Evolutionary conservation across 2,329 filamentous ascomycete genomes (phyloP).

Genomic region (Talaromyces pinophilus): DNA sequence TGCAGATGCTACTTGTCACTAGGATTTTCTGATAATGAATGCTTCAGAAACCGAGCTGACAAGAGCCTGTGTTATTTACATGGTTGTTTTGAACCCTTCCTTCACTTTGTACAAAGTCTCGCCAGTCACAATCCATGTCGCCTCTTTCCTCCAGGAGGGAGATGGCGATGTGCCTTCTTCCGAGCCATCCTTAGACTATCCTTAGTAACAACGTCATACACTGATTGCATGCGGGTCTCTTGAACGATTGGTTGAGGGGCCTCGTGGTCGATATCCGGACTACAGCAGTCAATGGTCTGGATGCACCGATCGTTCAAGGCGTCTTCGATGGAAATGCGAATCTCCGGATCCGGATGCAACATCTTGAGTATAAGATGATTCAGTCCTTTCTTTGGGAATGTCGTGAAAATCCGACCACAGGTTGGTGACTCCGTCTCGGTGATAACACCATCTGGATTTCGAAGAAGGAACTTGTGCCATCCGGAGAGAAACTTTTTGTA

Average conservation of each 20-base stretch:
- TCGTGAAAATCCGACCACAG: constrained; percentile 64
- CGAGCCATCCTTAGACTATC: constrained; percentile 29
- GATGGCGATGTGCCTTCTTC: constrained; percentile 37
- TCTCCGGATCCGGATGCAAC: constrained; percentile 74
- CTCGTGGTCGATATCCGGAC: constrained; percentile 57
- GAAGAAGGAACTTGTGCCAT: constrained; percentile 68
- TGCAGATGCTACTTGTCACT: constrained; percentile 19
- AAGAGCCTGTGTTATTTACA: constrained; percentile 6
- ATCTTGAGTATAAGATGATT: constrained; percentile 74
- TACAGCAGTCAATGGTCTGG: constrained; percentile 75
- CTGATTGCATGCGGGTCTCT: constrained; percentile 45
- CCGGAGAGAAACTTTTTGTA: constrained; percentile 67
- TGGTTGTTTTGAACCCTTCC: neutral
- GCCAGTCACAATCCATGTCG: constrained; percentile 11
- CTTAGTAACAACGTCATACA: constrained; percentile 32
- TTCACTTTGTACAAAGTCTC: neutral
- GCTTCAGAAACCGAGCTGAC: constrained; percentile 8
- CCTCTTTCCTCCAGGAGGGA: constrained; percentile 34
- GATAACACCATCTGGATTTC: constrained; percentile 54
- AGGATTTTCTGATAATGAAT: neutral
- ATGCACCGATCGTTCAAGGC: constrained; percentile 72
- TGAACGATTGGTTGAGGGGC: constrained; percentile 46
- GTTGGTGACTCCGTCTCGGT: constrained; percentile 66
- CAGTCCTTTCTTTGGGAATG: constrained; percentile 52
- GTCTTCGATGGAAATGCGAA: constrained; percentile 68